These are phyloP conservation scores for Peziza echinospora DNA, from an alignment of 495 filamentous ascomycete genomes.

Conservation along the genomic window DNA sequence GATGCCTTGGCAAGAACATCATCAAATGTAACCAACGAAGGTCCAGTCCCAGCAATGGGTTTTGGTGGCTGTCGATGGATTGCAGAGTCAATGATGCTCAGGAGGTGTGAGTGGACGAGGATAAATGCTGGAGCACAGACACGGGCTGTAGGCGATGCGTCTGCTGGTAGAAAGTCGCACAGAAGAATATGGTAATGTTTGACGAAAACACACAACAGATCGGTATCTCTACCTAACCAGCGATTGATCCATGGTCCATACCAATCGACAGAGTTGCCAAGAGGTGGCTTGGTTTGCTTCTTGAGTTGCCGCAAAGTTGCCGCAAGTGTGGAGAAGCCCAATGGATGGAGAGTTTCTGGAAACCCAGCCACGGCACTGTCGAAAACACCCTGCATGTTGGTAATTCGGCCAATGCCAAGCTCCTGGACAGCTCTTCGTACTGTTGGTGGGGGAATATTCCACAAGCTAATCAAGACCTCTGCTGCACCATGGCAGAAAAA, in stretches of 20 bases:
- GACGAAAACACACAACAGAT: slow-evolving; percentile 82
- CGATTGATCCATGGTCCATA: slow-evolving; percentile 64
- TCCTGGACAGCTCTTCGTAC: slow-evolving; percentile 51
- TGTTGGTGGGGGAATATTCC: slow-evolving; percentile 43
- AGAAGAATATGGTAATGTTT: slow-evolving; percentile 75
- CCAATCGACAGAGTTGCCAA: slow-evolving; percentile 58
- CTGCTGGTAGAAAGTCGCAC: slow-evolving; percentile 53
- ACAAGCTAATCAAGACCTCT: slow-evolving; percentile 65
- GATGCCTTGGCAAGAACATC: slow-evolving; percentile 51
- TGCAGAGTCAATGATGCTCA: slow-evolving; percentile 62
- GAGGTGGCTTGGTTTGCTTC: slow-evolving; percentile 40
- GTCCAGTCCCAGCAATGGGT: slow-evolving; percentile 29
- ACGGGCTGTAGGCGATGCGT: slow-evolving; percentile 36
- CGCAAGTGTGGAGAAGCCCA: slow-evolving; percentile 49
- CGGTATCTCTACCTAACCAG: slow-evolving; percentile 79
- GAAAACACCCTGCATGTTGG: slow-evolving; percentile 23
- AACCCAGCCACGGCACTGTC: slow-evolving; percentile 49
- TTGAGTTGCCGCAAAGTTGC: slow-evolving; percentile 43
- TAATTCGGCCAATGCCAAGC: slow-evolving; percentile 30
- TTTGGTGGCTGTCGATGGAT: slow-evolving; percentile 46
- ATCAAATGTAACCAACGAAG: slow-evolving; percentile 48
- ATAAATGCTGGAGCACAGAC: slow-evolving; percentile 60
- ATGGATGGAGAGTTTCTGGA: slow-evolving; percentile 43
- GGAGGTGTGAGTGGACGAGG: slow-evolving; percentile 65
- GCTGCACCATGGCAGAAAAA: slow-evolving; percentile 83